Base-by-base conservation (phyloP, 306 rosid genomes). In the Cicer cuneatum region DNA sequence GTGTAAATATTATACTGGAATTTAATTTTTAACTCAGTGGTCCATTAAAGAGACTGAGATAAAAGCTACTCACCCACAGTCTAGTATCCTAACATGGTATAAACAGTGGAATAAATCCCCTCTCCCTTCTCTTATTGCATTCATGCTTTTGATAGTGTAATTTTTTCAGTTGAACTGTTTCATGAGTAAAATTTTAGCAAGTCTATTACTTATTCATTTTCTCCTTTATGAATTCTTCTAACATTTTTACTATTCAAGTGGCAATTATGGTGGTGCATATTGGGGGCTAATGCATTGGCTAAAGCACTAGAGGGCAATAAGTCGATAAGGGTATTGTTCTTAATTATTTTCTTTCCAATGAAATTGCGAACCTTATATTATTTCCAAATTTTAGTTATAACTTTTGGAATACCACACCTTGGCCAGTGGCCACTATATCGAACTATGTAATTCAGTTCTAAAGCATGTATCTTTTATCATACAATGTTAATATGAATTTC, bases 201-300 rank as follows among this genome's bases (percentile, higher is more conserved):
- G n/a, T n/a, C n/a, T n/a, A n/a, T n/a, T n/a, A n/a, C n/a, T n/a
- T n/a, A n/a, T n/a, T n/a, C n/a, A n/a, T n/a, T n/a, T n/a, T n/a
- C n/a, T n/a, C n/a, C n/a, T n/a, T n/a, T n/a, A n/a, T n/a, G n/a
- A n/a, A n/a, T n/a, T n/a, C n/a, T n/a, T n/a, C n/a, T n/a, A n/a
- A n/a, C n/a, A n/a, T 58, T 41, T 42, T 77, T 84, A 10, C 78
- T 85, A 69, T 64, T 84, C 60, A 29, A 94, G 98, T 85, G 97
- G 97, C 85, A 94, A 94, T 82, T 94, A 94, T 82, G 98, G 98
- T 65, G 98, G 97, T 73, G 90, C 98, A n/a, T n/a, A 40, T 80
- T 94, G 90, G 98, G 98, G 82, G 95, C 89, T 82, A 94, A 90
- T 85, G 95, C 96, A 73, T 88, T 94, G 75, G 89, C 96, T 77